phyloP scores from a whole-genome alignment of 1,139 yeast species.

The Tardiomyces depauwii region DNA sequence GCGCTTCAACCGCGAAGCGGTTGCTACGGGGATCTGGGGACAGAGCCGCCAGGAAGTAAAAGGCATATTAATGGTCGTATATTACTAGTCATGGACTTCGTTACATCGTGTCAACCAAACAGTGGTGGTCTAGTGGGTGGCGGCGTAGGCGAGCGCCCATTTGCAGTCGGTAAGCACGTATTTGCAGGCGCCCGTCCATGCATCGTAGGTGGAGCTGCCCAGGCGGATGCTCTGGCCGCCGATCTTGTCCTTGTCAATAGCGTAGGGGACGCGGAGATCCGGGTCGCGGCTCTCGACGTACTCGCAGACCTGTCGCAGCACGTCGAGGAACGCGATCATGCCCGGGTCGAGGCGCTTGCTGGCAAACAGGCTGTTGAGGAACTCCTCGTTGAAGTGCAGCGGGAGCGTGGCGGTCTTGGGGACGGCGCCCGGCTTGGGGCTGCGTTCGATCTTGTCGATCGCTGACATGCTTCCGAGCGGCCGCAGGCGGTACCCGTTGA shows the following conservation, averaged over 20 bases:
- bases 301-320: conserved; percentile 46
- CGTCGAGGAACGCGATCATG: conserved; percentile 61
- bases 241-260: conserved; percentile 51
- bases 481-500: conserved; percentile 51
- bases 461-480: conserved; percentile 84
- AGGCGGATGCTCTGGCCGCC: conserved; percentile 71
- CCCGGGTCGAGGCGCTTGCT: conserved; percentile 65
- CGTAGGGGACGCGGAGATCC: conserved; percentile 63
- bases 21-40: too few relatives aligned
- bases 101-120: too few relatives aligned
- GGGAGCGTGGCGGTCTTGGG: conserved; percentile 30
- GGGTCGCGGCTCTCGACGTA: conserved; percentile 39
- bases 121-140: conserved; percentile 17
- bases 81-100: too few relatives aligned
- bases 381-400: conserved; percentile 54
- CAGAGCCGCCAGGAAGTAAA: too few relatives aligned
- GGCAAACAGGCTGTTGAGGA: conserved; percentile 56
- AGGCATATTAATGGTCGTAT: too few relatives aligned
- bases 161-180: conserved; percentile 55
- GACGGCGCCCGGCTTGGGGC: conserved; percentile 17
- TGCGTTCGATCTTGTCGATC: conserved; percentile 48
- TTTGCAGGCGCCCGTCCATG: conserved; percentile 89
- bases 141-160: conserved; percentile 31
- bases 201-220: conserved; percentile 50
- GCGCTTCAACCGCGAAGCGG: too few relatives aligned